These are phyloP conservation scores for Leccinum fallax DNA, from an alignment of 1,284 basidiomycete species.

Conservation along the genomic window DNA sequence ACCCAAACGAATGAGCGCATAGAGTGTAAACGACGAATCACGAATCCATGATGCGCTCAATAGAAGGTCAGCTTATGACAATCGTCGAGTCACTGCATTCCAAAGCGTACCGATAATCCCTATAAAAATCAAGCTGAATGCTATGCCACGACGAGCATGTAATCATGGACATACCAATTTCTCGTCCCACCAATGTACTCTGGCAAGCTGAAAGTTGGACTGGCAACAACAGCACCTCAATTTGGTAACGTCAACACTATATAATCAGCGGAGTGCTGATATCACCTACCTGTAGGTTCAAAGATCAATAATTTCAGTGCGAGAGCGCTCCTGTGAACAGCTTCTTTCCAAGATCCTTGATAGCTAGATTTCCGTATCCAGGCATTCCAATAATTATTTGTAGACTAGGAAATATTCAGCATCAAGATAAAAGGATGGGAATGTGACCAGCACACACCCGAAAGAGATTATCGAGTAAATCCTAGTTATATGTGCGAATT, in stretches of 20 bases:
- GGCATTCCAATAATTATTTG: constrained; percentile 81
- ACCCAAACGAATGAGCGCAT: constrained; percentile 87
- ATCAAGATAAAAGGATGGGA: background rate
- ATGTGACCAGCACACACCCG: constrained; percentile 40
- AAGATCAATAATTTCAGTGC: constrained; percentile 85
- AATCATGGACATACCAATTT: constrained; percentile 62
- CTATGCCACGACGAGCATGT: background rate
- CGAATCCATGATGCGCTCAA: constrained; percentile 83
- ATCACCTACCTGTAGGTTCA: constrained; percentile 70
- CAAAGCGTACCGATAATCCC: constrained; percentile 66
- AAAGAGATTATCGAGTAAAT: constrained; percentile 56
- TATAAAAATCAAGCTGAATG: constrained; percentile 26
- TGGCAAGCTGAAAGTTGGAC: constrained; percentile 90
- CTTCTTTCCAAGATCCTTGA: constrained; percentile 91
- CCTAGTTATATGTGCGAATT: constrained; percentile 31
- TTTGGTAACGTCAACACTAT: constrained; percentile 13
- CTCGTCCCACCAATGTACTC: constrained; percentile 87
- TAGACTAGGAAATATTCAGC: constrained; percentile 47
- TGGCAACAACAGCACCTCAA: constrained; percentile 84
- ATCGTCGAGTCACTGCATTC: background rate
- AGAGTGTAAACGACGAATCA: constrained; percentile 90
- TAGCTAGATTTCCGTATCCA: constrained; percentile 88
- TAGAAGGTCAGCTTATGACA: background rate
- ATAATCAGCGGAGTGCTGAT: constrained; percentile 7
- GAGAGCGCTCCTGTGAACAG: constrained; percentile 85